Conservation (phyloP, 108 stramenopile genomes). For the Skeletonema tropicum region DNA sequence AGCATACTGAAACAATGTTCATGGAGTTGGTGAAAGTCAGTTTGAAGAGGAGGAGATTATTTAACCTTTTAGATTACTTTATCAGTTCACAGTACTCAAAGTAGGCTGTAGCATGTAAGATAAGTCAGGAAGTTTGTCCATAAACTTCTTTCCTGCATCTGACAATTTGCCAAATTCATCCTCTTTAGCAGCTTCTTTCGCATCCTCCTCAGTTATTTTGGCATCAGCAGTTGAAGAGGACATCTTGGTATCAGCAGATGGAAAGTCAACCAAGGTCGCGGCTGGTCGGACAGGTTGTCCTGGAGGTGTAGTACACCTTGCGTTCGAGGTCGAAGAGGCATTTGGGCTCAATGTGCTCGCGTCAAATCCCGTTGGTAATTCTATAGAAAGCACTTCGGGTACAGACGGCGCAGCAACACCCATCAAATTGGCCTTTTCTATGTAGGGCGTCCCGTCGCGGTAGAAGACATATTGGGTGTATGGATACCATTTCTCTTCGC, state of each 20-base stretch:
- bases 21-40: neutral
- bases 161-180: conserved; percentile 27
- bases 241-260: conserved; percentile 11
- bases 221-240: too few relatives aligned
- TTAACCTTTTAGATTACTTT: neutral
- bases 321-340: conserved; percentile 2
- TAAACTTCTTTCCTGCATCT: conserved; percentile 31
- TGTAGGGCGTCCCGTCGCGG: conserved; percentile 28
- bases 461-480: conserved; percentile 46
- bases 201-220: conserved; percentile 1
- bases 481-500: conserved; percentile 48
- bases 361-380: conserved; percentile 52
- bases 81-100: conserved; percentile 9
- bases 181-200: conserved; percentile 1
- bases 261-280: conserved; percentile 32
- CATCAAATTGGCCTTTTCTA: conserved; percentile 11
- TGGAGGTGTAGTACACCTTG: neutral
- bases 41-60: neutral
- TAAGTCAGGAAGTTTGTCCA: conserved; percentile 42
- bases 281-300: neutral
- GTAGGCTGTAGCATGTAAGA: conserved; percentile 42
- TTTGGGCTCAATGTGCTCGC: conserved; percentile 23
- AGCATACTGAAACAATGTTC: too few relatives aligned
- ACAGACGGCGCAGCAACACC: conserved; percentile 24
- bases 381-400: conserved; percentile 43